Evolutionary conservation across 257 asterid genomes (phyloP).

Genomic region (Orobanche coerulescens): DNA sequence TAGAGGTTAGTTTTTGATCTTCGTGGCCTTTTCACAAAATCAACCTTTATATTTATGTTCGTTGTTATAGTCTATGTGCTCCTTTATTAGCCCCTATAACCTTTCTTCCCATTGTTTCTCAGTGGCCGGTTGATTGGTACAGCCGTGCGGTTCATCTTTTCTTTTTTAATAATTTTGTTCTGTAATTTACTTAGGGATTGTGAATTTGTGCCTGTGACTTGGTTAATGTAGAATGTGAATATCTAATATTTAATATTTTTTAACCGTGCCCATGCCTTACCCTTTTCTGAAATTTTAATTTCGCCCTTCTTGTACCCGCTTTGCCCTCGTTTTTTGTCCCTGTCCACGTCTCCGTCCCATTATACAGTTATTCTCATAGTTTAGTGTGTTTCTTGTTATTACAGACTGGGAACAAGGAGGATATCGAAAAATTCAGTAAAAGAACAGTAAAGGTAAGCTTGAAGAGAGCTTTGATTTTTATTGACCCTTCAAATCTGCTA

Average conservation of each 20-base stretch:
- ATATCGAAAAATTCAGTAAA: constrained; percentile 92
- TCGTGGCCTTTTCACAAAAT: constrained; percentile 1
- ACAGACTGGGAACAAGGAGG: constrained; percentile 80
- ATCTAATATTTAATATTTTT: too few relatives aligned
- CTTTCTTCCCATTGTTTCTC: neutral
- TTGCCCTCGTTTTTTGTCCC: too few relatives aligned
- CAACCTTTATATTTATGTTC: constrained; percentile 4
- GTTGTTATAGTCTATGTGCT: neutral
- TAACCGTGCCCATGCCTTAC: too few relatives aligned
- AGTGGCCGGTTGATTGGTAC: too few relatives aligned
- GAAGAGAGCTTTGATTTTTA: constrained; percentile 1
- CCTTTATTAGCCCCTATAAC: neutral
- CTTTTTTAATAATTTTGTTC: too few relatives aligned
- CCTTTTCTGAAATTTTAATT: too few relatives aligned
- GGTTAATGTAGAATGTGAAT: too few relatives aligned
- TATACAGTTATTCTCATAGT: constrained; percentile 6
- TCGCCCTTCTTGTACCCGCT: too few relatives aligned
- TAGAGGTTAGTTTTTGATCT: constrained; percentile 48
- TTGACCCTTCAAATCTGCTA: constrained; percentile 9
- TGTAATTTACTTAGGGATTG: too few relatives aligned
- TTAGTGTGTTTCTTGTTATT: constrained; percentile 18
- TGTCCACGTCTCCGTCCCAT: too few relatives aligned
- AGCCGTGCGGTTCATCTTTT: too few relatives aligned
- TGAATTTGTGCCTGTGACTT: too few relatives aligned
- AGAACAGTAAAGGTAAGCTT: constrained; percentile 84